Conservation (phyloP, 1,139 yeast species). For the Candida sp. region DNA sequence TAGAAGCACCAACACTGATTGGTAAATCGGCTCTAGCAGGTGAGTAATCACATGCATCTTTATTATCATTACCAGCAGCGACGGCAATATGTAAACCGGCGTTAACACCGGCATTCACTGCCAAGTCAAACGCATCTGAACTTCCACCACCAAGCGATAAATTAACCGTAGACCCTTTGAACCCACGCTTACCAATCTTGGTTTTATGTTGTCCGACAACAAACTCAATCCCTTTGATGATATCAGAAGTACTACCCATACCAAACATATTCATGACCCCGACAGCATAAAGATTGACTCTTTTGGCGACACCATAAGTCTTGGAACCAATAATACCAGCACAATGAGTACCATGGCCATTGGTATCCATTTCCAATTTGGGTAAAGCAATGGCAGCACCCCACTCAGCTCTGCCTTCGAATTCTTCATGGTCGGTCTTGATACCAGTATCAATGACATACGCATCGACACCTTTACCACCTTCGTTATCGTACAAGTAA, state of each 20-base stretch:
- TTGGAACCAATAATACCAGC: conserved; percentile 45
- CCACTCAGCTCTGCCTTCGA: conserved; percentile 42
- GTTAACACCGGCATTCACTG: conserved; percentile 39
- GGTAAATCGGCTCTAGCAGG: conserved; percentile 43
- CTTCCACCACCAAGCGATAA: conserved; percentile 44
- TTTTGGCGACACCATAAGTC: conserved; percentile 42
- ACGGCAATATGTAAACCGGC: conserved; percentile 44
- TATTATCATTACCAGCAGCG: conserved; percentile 45
- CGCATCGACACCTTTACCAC: conserved; percentile 43
- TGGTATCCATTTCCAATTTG: conserved; percentile 31
- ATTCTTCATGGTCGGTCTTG: conserved; percentile 36
- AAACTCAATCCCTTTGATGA: conserved; percentile 42
- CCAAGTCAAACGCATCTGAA: conserved; percentile 39
- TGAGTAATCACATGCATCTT: conserved; percentile 40
- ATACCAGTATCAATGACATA: conserved; percentile 45
- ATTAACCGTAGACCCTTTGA: conserved; percentile 44
- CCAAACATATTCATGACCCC: conserved; percentile 41
- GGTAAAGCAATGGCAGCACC: conserved; percentile 39
- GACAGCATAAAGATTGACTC: conserved; percentile 40
- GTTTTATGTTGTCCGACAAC: conserved; percentile 36
- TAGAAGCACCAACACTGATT: conserved; percentile 43
- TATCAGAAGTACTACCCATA: conserved; percentile 39
- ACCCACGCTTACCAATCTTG: conserved; percentile 27
- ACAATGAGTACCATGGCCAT: conserved; percentile 58
- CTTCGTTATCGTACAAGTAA: conserved; percentile 35